phyloP scores from a whole-genome alignment of 441 rosid species.

The Sinapis alba region DNA sequence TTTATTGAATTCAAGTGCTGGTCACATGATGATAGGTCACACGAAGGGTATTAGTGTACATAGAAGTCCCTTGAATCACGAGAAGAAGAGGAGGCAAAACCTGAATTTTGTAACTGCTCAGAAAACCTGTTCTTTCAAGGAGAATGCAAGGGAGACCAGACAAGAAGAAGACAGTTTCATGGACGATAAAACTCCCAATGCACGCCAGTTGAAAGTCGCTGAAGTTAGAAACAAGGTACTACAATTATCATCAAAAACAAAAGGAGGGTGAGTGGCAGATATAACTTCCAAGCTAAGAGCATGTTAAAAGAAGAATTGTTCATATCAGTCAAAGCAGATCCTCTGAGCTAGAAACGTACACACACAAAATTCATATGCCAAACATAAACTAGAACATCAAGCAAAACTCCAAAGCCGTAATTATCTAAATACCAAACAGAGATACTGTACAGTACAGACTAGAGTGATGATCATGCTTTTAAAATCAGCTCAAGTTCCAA shows the following conservation, averaged over 20 bases:
- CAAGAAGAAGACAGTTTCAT: conserved; percentile 83
- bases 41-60: not conserved
- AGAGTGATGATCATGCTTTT: not conserved
- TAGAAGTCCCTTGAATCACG: not conserved
- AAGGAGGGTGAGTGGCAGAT: conserved; percentile 9
- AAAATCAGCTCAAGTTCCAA: not conserved
- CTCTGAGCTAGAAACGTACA: not conserved
- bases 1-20: not conserved
- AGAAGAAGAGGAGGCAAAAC: conserved; percentile 41
- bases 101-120: conserved; percentile 87
- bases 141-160: conserved; percentile 84
- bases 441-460: not conserved
- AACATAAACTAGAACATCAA: not conserved
- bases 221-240: conserved; percentile 74
- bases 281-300: not conserved
- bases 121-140: conserved; percentile 79
- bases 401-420: not conserved
- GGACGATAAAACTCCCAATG: conserved; percentile 83
- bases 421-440: not conserved
- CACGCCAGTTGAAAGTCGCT: conserved; percentile 86
- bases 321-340: not conserved
- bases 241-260: conserved; percentile 35
- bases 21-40: not conserved
- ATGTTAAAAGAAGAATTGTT: not conserved
- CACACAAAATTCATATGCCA: not conserved